phyloP scores from a whole-genome alignment of 2,329 filamentous ascomycete genomes.

The Claviceps sp. region DNA sequence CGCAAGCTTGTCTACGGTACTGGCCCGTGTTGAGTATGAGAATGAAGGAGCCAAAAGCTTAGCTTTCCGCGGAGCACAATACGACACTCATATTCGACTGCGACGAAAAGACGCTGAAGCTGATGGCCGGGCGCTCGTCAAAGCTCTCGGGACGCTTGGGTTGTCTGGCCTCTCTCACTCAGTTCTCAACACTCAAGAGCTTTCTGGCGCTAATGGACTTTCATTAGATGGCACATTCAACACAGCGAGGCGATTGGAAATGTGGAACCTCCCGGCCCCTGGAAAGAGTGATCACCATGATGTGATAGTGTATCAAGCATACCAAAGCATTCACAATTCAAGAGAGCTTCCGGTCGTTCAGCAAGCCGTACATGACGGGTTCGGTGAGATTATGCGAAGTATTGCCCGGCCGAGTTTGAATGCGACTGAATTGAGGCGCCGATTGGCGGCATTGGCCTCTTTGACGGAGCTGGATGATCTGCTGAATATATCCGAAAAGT shows the following conservation, averaged over 20 bases:
- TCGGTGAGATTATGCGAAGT: conserved; percentile 45
- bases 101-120: conserved; percentile 38
- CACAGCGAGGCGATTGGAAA: conserved; percentile 69
- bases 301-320: conserved; percentile 63
- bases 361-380: conserved; percentile 47
- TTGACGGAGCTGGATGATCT: conserved; percentile 74
- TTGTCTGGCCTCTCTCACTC: conserved; percentile 76
- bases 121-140: conserved; percentile 59
- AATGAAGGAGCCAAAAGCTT: conserved; percentile 75
- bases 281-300: conserved; percentile 46
- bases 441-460: conserved; percentile 52
- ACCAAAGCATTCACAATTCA: conserved; percentile 64
- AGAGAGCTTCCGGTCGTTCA: conserved; percentile 40
- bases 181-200: conserved; percentile 55
- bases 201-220: conserved; percentile 39
- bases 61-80: conserved; percentile 79
- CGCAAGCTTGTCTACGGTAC: conserved; percentile 61
- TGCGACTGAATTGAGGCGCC: conserved; percentile 37
- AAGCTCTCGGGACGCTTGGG: conserved; percentile 66
- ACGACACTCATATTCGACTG: conserved; percentile 68
- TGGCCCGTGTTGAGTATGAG: conserved; percentile 80
- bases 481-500: conserved; percentile 43
- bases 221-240: conserved; percentile 61
- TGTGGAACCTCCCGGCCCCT: conserved; percentile 81
- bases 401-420: conserved; percentile 36